Base-by-base conservation (phyloP, 2,329 filamentous ascomycete genomes). In the Rosellinia necatrix region DNA sequence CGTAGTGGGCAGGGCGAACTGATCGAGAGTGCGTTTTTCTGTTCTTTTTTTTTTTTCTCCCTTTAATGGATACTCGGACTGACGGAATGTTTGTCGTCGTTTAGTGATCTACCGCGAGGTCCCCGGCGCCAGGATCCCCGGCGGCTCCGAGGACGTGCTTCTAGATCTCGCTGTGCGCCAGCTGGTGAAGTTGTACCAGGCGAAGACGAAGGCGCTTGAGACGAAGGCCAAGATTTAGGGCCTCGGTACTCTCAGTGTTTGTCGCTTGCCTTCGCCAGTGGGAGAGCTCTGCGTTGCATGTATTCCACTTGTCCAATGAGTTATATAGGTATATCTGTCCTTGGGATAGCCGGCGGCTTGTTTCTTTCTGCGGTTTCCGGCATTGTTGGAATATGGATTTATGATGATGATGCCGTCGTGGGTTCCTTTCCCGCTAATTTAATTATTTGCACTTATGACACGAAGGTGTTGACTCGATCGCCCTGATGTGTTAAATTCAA, bases 131-230 rank as follows among this genome's bases (percentile, higher is more conserved):
- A 74, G 82, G 34, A 85, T 89, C 40, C 85, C 86, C 0, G 88
- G 88, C 47, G 88, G 88, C 1, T 86, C 82, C 5, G 88, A 91
- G 68, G 88, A 91, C 68, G 87, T 91, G 2, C 78, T 91, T 74
- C 74, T 90, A 9, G 88, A 91, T 71, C 73, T 91, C 35, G 84
- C 85, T 1, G 80, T 91, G 2, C 74, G 88, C 12, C 88, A 91
- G 70, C 71, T 90, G 55, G 85, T 89, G 32, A 90, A 90, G 76
- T 82, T 88, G 43, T 90, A 85, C 68, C 76, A 82, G 65, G 75
- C 72, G 10, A 82, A 85, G 72, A 83, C 78, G 2, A 81, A 79
- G 64, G 75, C 76, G 25, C 61, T 85, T 56, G 60, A 54, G 15
- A 37, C 55, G 4, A 50, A 43, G 7, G 49, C 65, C 6, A 66